phyloP scores from a whole-genome alignment of 2,329 filamentous ascomycete species.

The Penicillium sp. region DNA sequence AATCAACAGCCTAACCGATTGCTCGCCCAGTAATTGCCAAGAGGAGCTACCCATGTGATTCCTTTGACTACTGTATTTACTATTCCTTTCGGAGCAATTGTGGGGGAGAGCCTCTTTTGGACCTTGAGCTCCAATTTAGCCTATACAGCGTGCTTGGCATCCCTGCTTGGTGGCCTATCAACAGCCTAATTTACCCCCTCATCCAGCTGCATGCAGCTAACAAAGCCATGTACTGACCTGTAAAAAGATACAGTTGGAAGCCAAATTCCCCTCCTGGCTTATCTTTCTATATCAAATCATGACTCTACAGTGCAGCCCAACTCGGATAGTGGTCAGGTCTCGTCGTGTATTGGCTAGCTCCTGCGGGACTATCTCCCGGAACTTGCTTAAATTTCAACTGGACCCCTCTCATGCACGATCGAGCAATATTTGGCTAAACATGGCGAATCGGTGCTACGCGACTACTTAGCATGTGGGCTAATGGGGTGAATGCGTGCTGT shows the following conservation, averaged over 20 bases:
- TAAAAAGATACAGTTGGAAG: background rate
- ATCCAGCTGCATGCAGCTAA: slow-evolving; percentile 1
- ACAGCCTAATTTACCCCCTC: slow-evolving; percentile 1
- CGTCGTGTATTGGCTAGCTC: background rate
- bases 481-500: slow-evolving; percentile 1
- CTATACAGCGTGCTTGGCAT: slow-evolving; percentile 1
- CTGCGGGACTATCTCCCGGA: background rate
- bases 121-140: slow-evolving; percentile 1
- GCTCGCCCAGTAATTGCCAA: background rate
- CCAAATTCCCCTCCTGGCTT: background rate
- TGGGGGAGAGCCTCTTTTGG: background rate
- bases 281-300: background rate
- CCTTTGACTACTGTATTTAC: background rate
- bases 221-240: background rate
- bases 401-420: background rate
- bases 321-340: background rate
- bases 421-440: background rate
- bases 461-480: background rate
- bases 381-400: background rate
- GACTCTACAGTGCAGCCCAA: background rate
- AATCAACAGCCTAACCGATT: slow-evolving; percentile 1
- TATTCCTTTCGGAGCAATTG: slow-evolving; percentile 1
- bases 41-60: background rate
- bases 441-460: background rate
- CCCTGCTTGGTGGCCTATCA: background rate